Base-by-base conservation (phyloP, 1,284 basidiomycete species). In the Leccinum holopus region DNA sequence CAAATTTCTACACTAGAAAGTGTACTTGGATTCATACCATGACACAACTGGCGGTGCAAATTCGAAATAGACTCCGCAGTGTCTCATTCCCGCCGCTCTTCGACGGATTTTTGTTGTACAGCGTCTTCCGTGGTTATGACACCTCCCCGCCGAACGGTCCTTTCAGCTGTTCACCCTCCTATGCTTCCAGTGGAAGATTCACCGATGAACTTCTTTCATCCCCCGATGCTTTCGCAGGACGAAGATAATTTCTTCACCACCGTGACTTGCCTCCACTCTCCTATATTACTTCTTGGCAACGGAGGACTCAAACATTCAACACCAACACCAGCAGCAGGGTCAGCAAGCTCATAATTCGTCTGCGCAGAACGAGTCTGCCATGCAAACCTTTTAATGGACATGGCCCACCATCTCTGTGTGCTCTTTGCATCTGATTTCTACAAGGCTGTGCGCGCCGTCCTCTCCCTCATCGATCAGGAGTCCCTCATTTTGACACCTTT, bases 101-200 rank as follows among this genome's bases (percentile, higher is more conserved):
- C 86, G 12, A 81, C 87, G 76, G 86, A 88, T 49, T 88, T 86
- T 68, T 83, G 85, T 0, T 89, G 0, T 74, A 81, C 60, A 81
- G 79, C 25, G 78, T 82, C 6, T 77, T 86, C 32, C 80, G 84
- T 10, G 80, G 82, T 7, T 80, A 81, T 1, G 78, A 80, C 1
- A 87, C 82, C 65, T 87, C 63, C 78, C 84, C 2, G 75, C 76
- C 53, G 78, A 80, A 62, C 76, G 80, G 62, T 84, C 84, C 10
- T 82, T 83, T 4, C 79, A 80, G 54, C 72, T 83, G 58, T 85
- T 63, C 87, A 87, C 62, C 85, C 85, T n/a, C 84, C 84, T 21
- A 84, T 37, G 37, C 37, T 14, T 37, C 37, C 37, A 14, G 37
- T 14, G 37, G 37, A 37, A 37, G 37, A 37, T 14, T 37, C 14